Base-by-base conservation (phyloP, 2,329 filamentous ascomycete species). In the Plectosphaerella plurivora region DNA sequence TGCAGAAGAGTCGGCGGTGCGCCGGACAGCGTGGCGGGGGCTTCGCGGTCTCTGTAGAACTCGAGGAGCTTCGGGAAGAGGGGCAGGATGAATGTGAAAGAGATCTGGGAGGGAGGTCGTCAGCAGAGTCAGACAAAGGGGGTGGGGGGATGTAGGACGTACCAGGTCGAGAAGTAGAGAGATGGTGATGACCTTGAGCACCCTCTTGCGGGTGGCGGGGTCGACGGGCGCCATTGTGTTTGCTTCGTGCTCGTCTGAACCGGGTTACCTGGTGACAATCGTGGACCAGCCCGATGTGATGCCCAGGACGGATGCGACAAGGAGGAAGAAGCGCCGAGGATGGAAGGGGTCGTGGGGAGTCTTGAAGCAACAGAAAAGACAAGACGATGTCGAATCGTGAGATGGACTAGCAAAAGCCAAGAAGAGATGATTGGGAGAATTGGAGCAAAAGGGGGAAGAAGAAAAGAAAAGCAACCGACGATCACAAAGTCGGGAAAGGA, bases 51-150 rank as follows among this genome's bases (percentile, higher is more conserved):
- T 72, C 91, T 89, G 75, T 97, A 99, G 81, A 97, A 97, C 63
- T 95, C 88, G 70, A 97, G 87, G 45, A 99, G 87, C 53, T 91
- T 92, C 8, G 92, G 94, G 68, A 97, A 99, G 36, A 99, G 83
- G 0, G 94, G 94, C 9, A 99, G 86, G 66, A 97, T 97, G 68
- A 99, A 97, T 28, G 94, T 99, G 70, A 99, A 99, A 52, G 93
- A 97, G 64, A 97, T 90, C 93, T 97, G 57, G 33, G 11, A 33
- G 18, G 9, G 36, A 18, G 47, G 53, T 28, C 45, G 51, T 53
- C 45, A 60, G 51, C 33, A 20, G 9, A 12, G 41, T 33, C 49
- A 33, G 25, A 36, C 12, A 28, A 53, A 45, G 18, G 42, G n/a
- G 24, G 37, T 15, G 46, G n/a, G 53, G 51, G 36, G 49, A 20